Percentiles rank a stretch among this genome's conserved stretches.
Evolutionary conservation across 495 filamentous ascomycete species (phyloP).

Genomic region (Immersiella caudata): DNA sequence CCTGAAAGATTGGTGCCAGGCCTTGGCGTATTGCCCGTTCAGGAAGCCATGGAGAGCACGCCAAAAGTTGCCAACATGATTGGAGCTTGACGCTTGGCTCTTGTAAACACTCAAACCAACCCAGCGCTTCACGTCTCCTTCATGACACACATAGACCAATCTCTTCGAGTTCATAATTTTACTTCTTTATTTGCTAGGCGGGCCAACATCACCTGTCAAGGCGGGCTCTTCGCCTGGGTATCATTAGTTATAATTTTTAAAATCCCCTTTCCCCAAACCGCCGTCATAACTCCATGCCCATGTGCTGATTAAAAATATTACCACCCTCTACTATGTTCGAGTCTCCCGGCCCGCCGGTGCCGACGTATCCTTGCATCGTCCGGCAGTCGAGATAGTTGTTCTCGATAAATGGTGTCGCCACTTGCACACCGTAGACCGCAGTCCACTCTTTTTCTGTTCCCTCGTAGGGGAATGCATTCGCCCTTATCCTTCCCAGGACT

Average conservation of each 20-base stretch:
- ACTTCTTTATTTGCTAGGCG: neutral
- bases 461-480: slow-evolving; percentile 36
- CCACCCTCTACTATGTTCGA: slow-evolving; percentile 18
- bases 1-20: no score
- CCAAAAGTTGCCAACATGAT: no score
- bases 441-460: slow-evolving; percentile 27
- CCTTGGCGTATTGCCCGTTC: no score
- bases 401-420: slow-evolving; percentile 49
- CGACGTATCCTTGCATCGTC: slow-evolving; percentile 36
- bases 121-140: no score
- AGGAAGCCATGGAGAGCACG: no score
- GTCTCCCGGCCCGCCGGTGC: slow-evolving; percentile 32
- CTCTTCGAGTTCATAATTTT: neutral
- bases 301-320: neutral
- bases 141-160: no score
- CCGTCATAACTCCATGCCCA: slow-evolving; percentile 2
- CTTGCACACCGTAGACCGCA: slow-evolving; percentile 41
- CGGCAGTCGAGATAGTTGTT: slow-evolving; percentile 43
- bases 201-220: neutral
- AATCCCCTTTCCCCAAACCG: slow-evolving; percentile 11
- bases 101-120: no score
- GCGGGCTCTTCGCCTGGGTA: slow-evolving; percentile 10
- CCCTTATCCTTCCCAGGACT: slow-evolving; percentile 35
- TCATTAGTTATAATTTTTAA: slow-evolving; percentile 13
- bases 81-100: no score